Evolutionary conservation across 1,139 yeast genomes (phyloP).

Genomic region (Zygotorulaspora mrakii): DNA sequence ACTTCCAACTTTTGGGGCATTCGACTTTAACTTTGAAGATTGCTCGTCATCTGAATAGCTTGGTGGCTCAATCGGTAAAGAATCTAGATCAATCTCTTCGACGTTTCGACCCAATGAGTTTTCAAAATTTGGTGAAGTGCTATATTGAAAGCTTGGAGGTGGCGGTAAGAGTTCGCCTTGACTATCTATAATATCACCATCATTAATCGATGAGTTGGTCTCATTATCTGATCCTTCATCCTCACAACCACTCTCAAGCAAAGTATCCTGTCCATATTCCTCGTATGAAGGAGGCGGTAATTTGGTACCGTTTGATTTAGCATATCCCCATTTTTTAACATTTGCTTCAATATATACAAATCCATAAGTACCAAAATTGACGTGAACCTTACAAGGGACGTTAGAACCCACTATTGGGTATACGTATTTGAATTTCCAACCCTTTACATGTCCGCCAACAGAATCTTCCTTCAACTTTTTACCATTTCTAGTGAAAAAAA

Average conservation of each 20-base stretch:
- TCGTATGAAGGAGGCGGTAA: conserved; percentile 75
- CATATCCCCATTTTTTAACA: conserved; percentile 83
- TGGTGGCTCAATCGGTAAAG: conserved; percentile 40
- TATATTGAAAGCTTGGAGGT: conserved; percentile 37
- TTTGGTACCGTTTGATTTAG: conserved; percentile 63
- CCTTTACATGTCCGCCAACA: conserved; percentile 72
- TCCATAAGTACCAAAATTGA: conserved; percentile 86
- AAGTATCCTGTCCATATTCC: conserved; percentile 42
- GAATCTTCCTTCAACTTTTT: conserved; percentile 62
- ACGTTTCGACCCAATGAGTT: conserved; percentile 11
- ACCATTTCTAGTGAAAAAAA: conserved; percentile 68
- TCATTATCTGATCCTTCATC: conserved; percentile 37
- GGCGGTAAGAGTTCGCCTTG: conserved; percentile 35
- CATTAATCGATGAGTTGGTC: conserved; percentile 27
- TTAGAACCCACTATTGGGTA: conserved; percentile 89
- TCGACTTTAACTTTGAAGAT: conserved; percentile 5
- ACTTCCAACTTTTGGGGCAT: conserved; percentile 40
- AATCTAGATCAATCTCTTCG: conserved; percentile 36
- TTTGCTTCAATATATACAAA: conserved; percentile 95
- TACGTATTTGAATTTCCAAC: conserved; percentile 72
- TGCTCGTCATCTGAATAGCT: conserved; percentile 34
- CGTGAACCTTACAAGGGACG: conserved; percentile 70
- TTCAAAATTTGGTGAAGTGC: conserved; percentile 28
- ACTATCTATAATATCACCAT: conserved; percentile 21
- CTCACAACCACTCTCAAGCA: conserved; percentile 39